phyloP scores from a whole-genome alignment of 2,329 filamentous ascomycete genomes.

The Didymella sp. region DNA sequence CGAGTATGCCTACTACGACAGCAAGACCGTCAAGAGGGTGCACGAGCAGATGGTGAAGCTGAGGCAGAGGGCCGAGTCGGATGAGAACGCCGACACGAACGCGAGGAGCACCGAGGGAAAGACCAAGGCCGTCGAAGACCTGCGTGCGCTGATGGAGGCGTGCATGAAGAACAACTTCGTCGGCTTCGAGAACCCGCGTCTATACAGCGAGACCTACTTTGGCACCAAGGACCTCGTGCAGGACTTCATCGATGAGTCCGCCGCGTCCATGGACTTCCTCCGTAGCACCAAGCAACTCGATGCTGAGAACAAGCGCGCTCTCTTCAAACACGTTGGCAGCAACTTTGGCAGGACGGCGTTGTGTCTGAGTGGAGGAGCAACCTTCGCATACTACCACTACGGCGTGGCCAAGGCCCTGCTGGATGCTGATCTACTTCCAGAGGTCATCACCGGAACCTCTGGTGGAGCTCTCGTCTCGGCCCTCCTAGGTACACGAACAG shows the following conservation, averaged over 20 bases:
- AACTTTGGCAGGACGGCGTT: conserved; percentile 93
- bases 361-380: conserved; percentile 90
- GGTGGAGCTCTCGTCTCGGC: conserved; percentile 90
- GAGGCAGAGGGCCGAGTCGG: conserved; percentile 61
- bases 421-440: conserved; percentile 83
- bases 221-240: conserved; percentile 96
- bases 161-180: conserved; percentile 98
- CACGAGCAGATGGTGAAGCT: conserved; percentile 75
- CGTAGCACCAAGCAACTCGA: conserved; percentile 71
- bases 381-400: conserved; percentile 96
- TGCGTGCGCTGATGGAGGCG: conserved; percentile 80
- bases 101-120: conserved; percentile 21
- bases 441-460: conserved; percentile 96
- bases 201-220: conserved; percentile 98
- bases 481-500: conserved; percentile 85
- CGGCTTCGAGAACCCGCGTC: conserved; percentile 86
- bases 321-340: conserved; percentile 88
- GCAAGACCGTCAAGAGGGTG: conserved; percentile 79
- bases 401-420: conserved; percentile 89
- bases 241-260: conserved; percentile 85
- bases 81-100: conserved; percentile 56
- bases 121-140: conserved; percentile 70
- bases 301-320: conserved; percentile 74
- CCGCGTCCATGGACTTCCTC: conserved; percentile 72
- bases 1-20: conserved; percentile 82